Conservation (phyloP, 495 filamentous ascomycete genomes). For the Hypoxylon subgilvum region DNA sequence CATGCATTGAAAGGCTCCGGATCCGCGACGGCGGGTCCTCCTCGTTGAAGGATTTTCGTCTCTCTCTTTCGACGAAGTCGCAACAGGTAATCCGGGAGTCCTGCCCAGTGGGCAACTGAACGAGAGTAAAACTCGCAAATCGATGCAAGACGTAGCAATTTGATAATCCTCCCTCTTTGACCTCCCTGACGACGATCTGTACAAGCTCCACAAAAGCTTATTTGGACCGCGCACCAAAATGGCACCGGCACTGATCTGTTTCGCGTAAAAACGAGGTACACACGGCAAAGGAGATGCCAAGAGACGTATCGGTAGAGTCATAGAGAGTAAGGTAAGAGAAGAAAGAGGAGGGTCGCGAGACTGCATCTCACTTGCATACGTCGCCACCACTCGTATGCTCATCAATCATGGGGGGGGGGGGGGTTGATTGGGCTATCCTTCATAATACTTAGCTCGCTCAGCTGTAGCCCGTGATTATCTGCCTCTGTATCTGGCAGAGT, state of each 20-base stretch:
- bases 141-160: conserved; percentile 10
- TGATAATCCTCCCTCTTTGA: conserved; percentile 11
- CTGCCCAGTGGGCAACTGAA: conserved; percentile 3
- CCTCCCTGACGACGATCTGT: conserved; percentile 26
- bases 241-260: not conserved
- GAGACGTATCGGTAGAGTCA: too few species aligned
- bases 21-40: conserved; percentile 37
- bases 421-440: too few species aligned
- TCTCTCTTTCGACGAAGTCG: conserved; percentile 15
- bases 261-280: not conserved
- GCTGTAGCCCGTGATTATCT: not conserved
- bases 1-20: conserved; percentile 36
- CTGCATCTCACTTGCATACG: conserved; percentile 23
- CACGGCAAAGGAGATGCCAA: too few species aligned
- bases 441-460: too few species aligned
- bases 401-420: conserved; percentile 1
- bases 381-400: conserved; percentile 11
- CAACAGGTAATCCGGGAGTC: conserved; percentile 2
- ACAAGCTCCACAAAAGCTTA: conserved; percentile 44
- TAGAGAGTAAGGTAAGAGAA: too few species aligned
- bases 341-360: not conserved
- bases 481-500: conserved; percentile 11
- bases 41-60: conserved; percentile 17
- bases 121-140: conserved; percentile 5
- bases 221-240: conserved; percentile 37